phyloP scores from a whole-genome alignment of 2,329 filamentous ascomycete genomes.

The Thelonectria blattea region DNA sequence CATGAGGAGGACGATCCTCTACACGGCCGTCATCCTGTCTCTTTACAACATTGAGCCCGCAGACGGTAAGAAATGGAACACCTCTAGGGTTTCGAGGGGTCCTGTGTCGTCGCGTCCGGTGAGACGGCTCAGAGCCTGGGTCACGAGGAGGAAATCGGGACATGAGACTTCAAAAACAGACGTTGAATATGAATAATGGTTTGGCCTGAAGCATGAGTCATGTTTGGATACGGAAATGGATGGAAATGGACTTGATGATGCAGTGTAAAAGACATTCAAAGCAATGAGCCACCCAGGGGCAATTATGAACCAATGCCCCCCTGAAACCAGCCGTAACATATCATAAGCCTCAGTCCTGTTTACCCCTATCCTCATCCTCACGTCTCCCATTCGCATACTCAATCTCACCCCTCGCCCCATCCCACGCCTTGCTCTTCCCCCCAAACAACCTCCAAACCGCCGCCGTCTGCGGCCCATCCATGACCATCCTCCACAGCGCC shows the following conservation, averaged over 20 bases:
- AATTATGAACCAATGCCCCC: neutral
- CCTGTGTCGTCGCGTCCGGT: slow-evolving; percentile 38
- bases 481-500: slow-evolving; percentile 45
- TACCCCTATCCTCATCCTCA: neutral
- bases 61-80: slow-evolving; percentile 37
- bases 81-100: slow-evolving; percentile 34
- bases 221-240: neutral
- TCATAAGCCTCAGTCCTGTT: slow-evolving; percentile 8
- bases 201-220: neutral
- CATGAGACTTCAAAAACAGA: neutral
- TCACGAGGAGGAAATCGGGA: slow-evolving; percentile 36
- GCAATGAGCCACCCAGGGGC: neutral
- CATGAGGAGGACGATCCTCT: slow-evolving; percentile 44
- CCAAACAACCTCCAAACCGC: slow-evolving; percentile 33
- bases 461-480: slow-evolving; percentile 32
- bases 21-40: slow-evolving; percentile 43
- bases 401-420: slow-evolving; percentile 27
- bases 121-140: slow-evolving; percentile 41
- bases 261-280: neutral
- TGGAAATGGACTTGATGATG: neutral
- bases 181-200: neutral
- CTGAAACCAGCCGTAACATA: neutral
- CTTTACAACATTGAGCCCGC: slow-evolving; percentile 46
- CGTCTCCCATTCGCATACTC: slow-evolving; percentile 17
- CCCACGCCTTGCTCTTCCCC: slow-evolving; percentile 29